Percentiles rank a stretch among this genome's conserved stretches.
Evolutionary conservation across 352 stramenopile species (phyloP).

Genomic region (Globisporangium paddicum): DNA sequence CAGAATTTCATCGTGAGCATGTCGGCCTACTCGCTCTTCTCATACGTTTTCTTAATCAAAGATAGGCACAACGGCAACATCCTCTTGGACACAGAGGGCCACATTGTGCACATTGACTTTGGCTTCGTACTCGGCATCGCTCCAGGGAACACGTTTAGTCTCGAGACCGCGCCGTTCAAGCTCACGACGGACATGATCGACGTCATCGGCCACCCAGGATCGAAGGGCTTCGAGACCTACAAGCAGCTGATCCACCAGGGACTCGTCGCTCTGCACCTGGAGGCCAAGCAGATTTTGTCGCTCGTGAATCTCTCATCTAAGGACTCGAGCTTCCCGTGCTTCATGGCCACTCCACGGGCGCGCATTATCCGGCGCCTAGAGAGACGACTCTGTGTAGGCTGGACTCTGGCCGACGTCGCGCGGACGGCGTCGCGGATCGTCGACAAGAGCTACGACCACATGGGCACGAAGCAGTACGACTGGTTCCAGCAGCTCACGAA

Average conservation of each 20-base stretch:
- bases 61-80: constrained; percentile 99
- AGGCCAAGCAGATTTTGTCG: constrained; percentile 90
- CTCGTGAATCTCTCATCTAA: constrained; percentile 88
- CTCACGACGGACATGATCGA: constrained; percentile 97
- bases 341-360: constrained; percentile 41
- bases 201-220: constrained; percentile 84
- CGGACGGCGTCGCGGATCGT: constrained; percentile 54
- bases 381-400: constrained; percentile 54
- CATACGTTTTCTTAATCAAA: constrained; percentile 96
- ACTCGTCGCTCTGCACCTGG: constrained; percentile 92
- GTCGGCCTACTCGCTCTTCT: constrained; percentile 95
- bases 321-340: constrained; percentile 94
- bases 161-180: constrained; percentile 98
- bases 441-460: constrained; percentile 69
- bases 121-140: constrained; percentile 97
- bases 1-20: constrained; percentile 94
- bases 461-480: constrained; percentile 83
- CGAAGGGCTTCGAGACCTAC: constrained; percentile 87
- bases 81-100: constrained; percentile 93
- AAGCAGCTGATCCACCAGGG: constrained; percentile 90
- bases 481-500: constrained; percentile 87
- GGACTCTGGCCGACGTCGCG: constrained; percentile 48
- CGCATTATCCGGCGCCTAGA: constrained; percentile 44
- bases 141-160: constrained; percentile 94
- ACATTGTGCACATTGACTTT: constrained; percentile 99